phyloP scores from a whole-genome alignment of 2,329 filamentous ascomycete species.

The Cryphonectria carpinicola region DNA sequence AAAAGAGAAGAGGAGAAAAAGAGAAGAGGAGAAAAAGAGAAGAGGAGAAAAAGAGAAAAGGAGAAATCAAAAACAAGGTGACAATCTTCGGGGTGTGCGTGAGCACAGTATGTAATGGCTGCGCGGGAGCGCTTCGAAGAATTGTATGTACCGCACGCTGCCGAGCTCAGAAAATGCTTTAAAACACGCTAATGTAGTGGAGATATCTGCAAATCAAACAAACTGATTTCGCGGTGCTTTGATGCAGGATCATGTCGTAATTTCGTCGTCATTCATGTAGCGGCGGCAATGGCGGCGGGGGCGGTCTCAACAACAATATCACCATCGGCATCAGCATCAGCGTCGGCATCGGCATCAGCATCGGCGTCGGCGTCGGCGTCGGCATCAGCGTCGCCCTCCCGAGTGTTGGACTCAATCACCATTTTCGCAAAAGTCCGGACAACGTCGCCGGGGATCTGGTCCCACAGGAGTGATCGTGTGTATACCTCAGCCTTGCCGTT shows the following conservation, averaged over 20 bases:
- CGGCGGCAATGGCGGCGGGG: conserved; percentile 29
- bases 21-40: conserved; percentile 20
- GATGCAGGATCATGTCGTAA: conserved; percentile 29
- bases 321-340: neutral
- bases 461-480: conserved; percentile 89
- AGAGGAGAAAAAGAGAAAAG: neutral
- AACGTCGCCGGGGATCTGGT: conserved; percentile 89
- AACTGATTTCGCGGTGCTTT: conserved; percentile 28
- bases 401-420: conserved; percentile 72
- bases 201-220: conserved; percentile 29
- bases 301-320: neutral
- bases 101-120: conserved; percentile 29
- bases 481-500: conserved; percentile 85
- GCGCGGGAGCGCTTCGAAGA: conserved; percentile 31
- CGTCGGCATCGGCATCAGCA: neutral
- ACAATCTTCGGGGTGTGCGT: conserved; percentile 30
- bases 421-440: conserved; percentile 91
- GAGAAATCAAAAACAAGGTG: conserved; percentile 37
- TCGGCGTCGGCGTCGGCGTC: neutral
- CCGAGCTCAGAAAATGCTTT: conserved; percentile 16
- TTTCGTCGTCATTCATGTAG: conserved; percentile 42
- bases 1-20: neutral
- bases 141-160: conserved; percentile 24
- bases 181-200: conserved; percentile 33
- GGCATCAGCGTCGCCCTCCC: conserved; percentile 42